Evolutionary conservation across 1,284 basidiomycete species (phyloP).

Genomic region (Apiotrichum sp.): DNA sequence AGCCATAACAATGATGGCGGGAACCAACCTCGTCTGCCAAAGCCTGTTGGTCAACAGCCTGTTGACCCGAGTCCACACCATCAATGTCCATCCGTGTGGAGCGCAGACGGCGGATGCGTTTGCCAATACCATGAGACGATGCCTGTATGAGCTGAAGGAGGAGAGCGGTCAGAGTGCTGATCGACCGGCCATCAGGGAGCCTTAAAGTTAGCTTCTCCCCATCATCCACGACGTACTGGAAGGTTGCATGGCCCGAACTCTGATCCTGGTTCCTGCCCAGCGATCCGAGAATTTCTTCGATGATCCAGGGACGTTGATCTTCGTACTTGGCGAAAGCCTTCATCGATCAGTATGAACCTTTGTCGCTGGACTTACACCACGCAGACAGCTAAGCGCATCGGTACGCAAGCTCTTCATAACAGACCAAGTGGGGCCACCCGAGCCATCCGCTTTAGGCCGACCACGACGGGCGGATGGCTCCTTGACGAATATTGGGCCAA

Average conservation of each 20-base stretch:
- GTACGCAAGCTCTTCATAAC: slow-evolving; percentile 71
- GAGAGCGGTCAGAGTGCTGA: slow-evolving; percentile 85
- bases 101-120: slow-evolving; percentile 36
- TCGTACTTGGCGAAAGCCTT: slow-evolving; percentile 85
- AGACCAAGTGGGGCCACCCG: slow-evolving; percentile 47
- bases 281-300: slow-evolving; percentile 87
- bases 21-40: not conserved
- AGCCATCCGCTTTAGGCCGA: slow-evolving; percentile 52
- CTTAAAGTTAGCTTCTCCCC: slow-evolving; percentile 19
- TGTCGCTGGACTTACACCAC: slow-evolving; percentile 57
- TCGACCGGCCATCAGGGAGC: slow-evolving; percentile 56
- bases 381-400: slow-evolving; percentile 72
- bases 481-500: slow-evolving; percentile 84
- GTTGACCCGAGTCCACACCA: slow-evolving; percentile 21
- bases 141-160: slow-evolving; percentile 94
- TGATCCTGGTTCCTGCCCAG: slow-evolving; percentile 83
- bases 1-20: not conserved
- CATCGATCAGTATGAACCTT: not conserved
- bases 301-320: slow-evolving; percentile 87
- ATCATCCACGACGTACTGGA: slow-evolving; percentile 54
- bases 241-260: slow-evolving; percentile 78
- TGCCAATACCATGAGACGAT: slow-evolving; percentile 67
- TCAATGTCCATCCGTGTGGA: slow-evolving; percentile 58
- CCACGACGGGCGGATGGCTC: slow-evolving; percentile 53
- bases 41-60: slow-evolving; percentile 3